Percentiles rank a stretch among this genome's conserved stretches.
Conservation (phyloP, 108 stramenopile genomes). For the Nitzschia sp. region DNA sequence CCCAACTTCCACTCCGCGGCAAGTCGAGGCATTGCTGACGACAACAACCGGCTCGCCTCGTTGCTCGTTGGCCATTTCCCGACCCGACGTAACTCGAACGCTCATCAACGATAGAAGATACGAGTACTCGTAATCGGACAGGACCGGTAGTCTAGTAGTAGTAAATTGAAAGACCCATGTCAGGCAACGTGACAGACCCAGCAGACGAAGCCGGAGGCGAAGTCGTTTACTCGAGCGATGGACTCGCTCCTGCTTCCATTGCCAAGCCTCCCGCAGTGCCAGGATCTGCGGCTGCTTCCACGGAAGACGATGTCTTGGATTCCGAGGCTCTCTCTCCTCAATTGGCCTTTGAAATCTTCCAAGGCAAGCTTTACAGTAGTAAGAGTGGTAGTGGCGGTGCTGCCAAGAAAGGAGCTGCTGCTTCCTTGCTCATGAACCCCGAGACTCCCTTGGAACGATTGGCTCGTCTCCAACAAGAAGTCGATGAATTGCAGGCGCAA, state of each 20-base stretch:
- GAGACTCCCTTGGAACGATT: constrained; percentile 45
- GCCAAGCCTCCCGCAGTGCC: constrained; percentile 48
- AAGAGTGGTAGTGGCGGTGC: background rate
- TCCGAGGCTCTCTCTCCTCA: constrained; percentile 26
- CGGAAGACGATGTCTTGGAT: constrained; percentile 26
- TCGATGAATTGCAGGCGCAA: constrained; percentile 40
- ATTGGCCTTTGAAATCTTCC: constrained; percentile 49
- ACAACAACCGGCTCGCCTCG: too few relatives aligned
- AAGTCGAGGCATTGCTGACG: too few relatives aligned
- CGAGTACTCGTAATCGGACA: too few relatives aligned
- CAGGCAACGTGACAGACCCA: constrained; percentile 28
- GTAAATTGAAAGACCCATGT: background rate
- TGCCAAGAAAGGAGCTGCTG: background rate
- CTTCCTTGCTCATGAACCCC: background rate
- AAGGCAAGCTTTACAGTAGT: constrained; percentile 37
- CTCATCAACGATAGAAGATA: too few relatives aligned
- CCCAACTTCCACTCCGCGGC: too few relatives aligned
- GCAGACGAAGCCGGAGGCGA: constrained; percentile 84
- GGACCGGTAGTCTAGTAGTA: too few relatives aligned
- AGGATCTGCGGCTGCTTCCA: background rate
- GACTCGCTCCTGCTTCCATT: constrained; percentile 52
- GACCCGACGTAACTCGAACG: too few relatives aligned
- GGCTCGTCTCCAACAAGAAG: constrained; percentile 45
- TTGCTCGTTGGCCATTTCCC: too few relatives aligned
- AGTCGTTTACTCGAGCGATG: constrained; percentile 74